A percentile compares a stretch with the other conserved stretches of the same genome.
phyloP scores from a whole-genome alignment of 163 green algal species.

The Scenedesmus sp. region DNA sequence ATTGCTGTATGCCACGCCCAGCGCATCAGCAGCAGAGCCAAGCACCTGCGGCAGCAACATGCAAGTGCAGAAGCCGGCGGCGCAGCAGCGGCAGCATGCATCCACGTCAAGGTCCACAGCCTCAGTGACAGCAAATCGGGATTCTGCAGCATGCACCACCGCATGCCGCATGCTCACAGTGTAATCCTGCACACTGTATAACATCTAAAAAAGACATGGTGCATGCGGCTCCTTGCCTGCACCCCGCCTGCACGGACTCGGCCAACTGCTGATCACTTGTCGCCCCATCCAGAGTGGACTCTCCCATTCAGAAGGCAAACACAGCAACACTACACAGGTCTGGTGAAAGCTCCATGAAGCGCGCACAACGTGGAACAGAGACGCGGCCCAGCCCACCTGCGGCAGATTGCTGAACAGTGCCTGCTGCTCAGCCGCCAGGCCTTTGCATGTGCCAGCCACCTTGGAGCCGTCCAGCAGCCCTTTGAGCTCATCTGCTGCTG shows the following conservation, averaged over 20 bases:
- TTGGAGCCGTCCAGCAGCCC: constrained; percentile 78
- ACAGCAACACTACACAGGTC: background rate
- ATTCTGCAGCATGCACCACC: background rate
- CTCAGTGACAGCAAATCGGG: background rate
- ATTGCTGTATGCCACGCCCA: constrained; percentile 64
- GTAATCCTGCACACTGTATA: too few relatives aligned
- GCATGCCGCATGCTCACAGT: too few relatives aligned
- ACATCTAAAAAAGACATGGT: too few relatives aligned
- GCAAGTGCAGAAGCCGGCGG: background rate
- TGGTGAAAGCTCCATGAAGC: background rate
- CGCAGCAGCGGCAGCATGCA: too few relatives aligned
- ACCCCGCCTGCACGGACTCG: too few relatives aligned
- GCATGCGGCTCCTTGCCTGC: too few relatives aligned
- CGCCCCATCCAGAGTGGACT: too few relatives aligned
- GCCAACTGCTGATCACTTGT: too few relatives aligned
- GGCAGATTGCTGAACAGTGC: constrained; percentile 40
- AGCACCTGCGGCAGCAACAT: constrained; percentile 63
- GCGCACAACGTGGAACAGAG: too few relatives aligned
- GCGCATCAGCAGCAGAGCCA: constrained; percentile 68
- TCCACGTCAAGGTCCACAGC: too few relatives aligned
- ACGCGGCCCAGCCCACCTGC: constrained; percentile 40
- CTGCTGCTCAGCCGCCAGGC: constrained; percentile 3
- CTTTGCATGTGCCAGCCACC: constrained; percentile 45
- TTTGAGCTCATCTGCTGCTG: constrained; percentile 74
- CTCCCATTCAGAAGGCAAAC: too few relatives aligned